Percentiles rank a stretch among this genome's conserved stretches.
Evolutionary conservation across 306 rosid species (phyloP).

Genomic region (Trichosanthes truncata): DNA sequence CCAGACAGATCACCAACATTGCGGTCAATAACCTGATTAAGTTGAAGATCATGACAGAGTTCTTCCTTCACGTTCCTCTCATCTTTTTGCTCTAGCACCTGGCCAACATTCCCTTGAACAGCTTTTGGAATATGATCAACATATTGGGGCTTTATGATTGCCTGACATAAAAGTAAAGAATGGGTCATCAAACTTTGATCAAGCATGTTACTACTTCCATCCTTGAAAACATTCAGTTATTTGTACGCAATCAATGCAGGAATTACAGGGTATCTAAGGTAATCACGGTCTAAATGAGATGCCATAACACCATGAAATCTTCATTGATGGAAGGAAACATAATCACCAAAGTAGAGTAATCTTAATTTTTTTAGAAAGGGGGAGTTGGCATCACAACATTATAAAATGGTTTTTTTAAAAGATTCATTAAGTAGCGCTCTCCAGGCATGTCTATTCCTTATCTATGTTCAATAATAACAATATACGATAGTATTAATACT

Average conservation of each 20-base stretch:
- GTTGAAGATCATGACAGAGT: constrained; percentile 76
- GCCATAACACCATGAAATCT: background rate
- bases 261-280: background rate
- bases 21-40: constrained; percentile 91
- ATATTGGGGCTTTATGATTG: constrained; percentile 95
- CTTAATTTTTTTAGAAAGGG: background rate
- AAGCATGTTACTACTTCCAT: background rate
- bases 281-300: background rate
- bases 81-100: constrained; percentile 80
- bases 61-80: constrained; percentile 63
- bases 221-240: background rate
- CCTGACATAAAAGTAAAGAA: constrained; percentile 28
- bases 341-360: background rate
- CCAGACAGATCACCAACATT: constrained; percentile 95
- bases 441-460: background rate
- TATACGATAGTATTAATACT: background rate
- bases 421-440: background rate
- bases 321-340: background rate
- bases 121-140: constrained; percentile 98
- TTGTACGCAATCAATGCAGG: background rate
- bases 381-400: background rate
- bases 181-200: background rate
- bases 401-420: no score
- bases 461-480: background rate
- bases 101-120: constrained; percentile 94